These are phyloP conservation scores for Bipolaris cookei DNA, from an alignment of 2,329 filamentous ascomycete genomes.

Conservation along the genomic window DNA sequence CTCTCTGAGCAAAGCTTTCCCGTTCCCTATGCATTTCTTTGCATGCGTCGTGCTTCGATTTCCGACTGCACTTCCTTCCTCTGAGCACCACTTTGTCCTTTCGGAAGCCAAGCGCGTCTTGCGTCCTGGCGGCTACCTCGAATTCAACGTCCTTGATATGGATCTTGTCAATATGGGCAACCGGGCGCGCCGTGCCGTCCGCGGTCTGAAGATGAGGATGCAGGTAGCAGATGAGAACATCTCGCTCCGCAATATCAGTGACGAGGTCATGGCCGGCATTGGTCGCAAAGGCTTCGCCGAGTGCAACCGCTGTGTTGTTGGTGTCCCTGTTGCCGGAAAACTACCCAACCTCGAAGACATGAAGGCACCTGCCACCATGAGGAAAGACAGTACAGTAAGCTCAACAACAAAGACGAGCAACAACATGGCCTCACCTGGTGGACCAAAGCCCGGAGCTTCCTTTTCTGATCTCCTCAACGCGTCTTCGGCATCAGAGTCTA, in stretches of 20 bases:
- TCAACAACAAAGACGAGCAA: conserved; percentile 20
- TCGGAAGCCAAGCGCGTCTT: conserved; percentile 78
- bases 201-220: conserved; percentile 73
- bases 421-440: conserved; percentile 18
- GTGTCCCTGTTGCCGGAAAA: conserved; percentile 71
- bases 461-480: conserved; percentile 48
- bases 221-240: conserved; percentile 65
- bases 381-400: conserved; percentile 41
- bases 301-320: conserved; percentile 77
- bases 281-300: conserved; percentile 73
- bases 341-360: conserved; percentile 45
- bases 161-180: conserved; percentile 85
- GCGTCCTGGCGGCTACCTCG: conserved; percentile 78
- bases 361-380: conserved; percentile 28
- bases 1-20: conserved; percentile 69
- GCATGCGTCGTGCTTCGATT: conserved; percentile 79
- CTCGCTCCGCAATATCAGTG: conserved; percentile 62
- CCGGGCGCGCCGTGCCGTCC: conserved; percentile 70
- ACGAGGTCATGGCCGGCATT: conserved; percentile 67
- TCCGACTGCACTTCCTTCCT: conserved; percentile 70
- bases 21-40: conserved; percentile 78
- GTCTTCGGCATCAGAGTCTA: conserved; percentile 44
- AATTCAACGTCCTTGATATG: conserved; percentile 77
- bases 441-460: conserved; percentile 42
- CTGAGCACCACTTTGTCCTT: conserved; percentile 72